These are phyloP conservation scores for Phytophthora tubulina DNA, from an alignment of 352 stramenopile genomes.

Conservation along the genomic window DNA sequence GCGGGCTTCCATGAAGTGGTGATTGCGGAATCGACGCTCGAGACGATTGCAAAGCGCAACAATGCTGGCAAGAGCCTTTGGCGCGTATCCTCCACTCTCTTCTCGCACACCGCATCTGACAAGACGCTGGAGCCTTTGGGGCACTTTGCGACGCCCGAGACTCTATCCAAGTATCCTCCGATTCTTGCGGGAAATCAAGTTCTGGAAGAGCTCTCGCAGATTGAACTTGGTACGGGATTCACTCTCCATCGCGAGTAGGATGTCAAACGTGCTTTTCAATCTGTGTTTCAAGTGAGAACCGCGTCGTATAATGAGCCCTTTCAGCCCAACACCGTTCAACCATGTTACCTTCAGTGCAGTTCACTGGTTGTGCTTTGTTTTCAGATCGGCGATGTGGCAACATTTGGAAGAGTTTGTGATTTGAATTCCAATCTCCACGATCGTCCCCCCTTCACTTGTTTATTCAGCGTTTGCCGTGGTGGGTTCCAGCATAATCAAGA, in stretches of 20 bases:
- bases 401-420: no score
- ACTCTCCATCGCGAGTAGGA: constrained; percentile 73
- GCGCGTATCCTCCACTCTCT: constrained; percentile 93
- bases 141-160: constrained; percentile 78
- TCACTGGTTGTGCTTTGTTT: no score
- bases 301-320: no score
- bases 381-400: no score
- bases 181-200: constrained; percentile 91
- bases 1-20: constrained; percentile 95
- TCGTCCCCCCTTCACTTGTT: no score
- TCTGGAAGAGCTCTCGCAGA: constrained; percentile 86
- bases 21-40: constrained; percentile 76
- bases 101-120: constrained; percentile 93
- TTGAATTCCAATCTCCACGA: no score
- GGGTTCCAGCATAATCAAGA: no score
- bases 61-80: constrained; percentile 82
- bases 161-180: constrained; percentile 78
- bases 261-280: background rate
- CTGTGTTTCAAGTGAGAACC: background rate
- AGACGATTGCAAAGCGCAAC: constrained; percentile 80
- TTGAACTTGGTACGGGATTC: constrained; percentile 83
- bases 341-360: no score
- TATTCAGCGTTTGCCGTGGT: no score
- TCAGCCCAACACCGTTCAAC: no score
- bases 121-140: constrained; percentile 84